Percentiles rank a stretch among this genome's conserved stretches.
These are phyloP conservation scores for Candida insectorum DNA, from an alignment of 805 yeast genomes.

Conservation along the genomic window DNA sequence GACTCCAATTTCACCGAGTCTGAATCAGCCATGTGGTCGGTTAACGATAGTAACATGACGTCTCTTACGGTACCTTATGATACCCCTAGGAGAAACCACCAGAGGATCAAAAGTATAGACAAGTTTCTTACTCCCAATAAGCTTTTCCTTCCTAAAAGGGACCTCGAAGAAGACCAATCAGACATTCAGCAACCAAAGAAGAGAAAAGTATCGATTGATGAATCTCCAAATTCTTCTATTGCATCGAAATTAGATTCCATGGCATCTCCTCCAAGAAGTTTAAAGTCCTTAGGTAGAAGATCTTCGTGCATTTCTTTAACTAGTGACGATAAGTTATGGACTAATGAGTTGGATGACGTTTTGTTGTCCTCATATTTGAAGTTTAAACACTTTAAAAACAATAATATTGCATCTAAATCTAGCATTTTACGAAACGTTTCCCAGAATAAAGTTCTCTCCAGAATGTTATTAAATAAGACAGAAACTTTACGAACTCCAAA, in stretches of 20 bases:
- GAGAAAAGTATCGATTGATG: conserved; percentile 12
- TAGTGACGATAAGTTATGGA: conserved; percentile 30
- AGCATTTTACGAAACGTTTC: conserved; percentile 29
- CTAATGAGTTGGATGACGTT: conserved; percentile 30
- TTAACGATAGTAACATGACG: conserved; percentile 6
- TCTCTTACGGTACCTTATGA: conserved; percentile 3
- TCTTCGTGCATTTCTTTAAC: conserved; percentile 2
- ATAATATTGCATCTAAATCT: conserved; percentile 18
- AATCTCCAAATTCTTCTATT: conserved; percentile 32
- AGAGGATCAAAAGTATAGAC: conserved; percentile 2
- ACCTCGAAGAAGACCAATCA: too few relatives aligned
- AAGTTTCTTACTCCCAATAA: conserved; percentile 33
- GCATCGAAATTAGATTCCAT: conserved; percentile 33
- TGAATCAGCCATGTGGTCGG: conserved; percentile 6
- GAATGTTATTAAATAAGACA: conserved; percentile 36
- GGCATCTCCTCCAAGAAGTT: conserved; percentile 15
- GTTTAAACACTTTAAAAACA: conserved; percentile 28
- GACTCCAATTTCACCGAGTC: conserved; percentile 5
- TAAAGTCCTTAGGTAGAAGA: conserved; percentile 4
- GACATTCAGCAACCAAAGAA: conserved; percentile 6
- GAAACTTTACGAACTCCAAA: conserved; percentile 34
- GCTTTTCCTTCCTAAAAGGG: conserved; percentile 12
- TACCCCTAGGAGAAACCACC: too few relatives aligned
- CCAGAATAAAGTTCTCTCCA: conserved; percentile 38
- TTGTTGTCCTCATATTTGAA: conserved; percentile 33